Conservation (phyloP, 192 early-diverging fungal species). For the Rhizoclosmatium sp. region DNA sequence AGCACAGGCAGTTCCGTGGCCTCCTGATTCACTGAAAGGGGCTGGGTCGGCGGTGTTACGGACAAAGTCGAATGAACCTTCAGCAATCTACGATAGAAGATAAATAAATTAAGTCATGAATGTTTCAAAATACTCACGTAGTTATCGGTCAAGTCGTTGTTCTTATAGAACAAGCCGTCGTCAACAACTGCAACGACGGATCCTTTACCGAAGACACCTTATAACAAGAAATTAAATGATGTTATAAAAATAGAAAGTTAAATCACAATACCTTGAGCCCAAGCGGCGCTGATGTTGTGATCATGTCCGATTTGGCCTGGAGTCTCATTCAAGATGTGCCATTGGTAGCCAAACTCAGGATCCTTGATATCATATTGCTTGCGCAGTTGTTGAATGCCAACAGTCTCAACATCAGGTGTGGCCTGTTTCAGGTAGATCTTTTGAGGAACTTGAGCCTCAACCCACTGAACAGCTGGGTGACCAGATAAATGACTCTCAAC, state of each 20-base stretch:
- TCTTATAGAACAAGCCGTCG: conserved; percentile 87
- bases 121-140: neutral
- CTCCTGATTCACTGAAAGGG: conserved; percentile 74
- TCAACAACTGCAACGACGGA: conserved; percentile 89
- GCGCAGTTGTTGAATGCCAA: neutral
- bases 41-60: conserved; percentile 73
- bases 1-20: conserved; percentile 94
- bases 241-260: neutral
- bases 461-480: conserved; percentile 42
- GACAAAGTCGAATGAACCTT: conserved; percentile 74
- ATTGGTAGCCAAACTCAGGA: conserved; percentile 78
- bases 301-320: conserved; percentile 70
- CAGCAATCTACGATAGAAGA: conserved; percentile 58
- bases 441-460: conserved; percentile 47
- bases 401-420: neutral
- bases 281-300: conserved; percentile 94
- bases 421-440: conserved; percentile 44
- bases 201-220: conserved; percentile 83
- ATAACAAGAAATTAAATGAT: conserved; percentile 13
- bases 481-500: neutral
- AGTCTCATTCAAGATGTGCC: conserved; percentile 74
- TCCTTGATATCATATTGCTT: conserved; percentile 66
- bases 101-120: neutral
- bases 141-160: conserved; percentile 76
- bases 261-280: conserved; percentile 71